Percentiles rank a stretch among this genome's conserved stretches.
Conservation (phyloP, 805 yeast genomes). For the Komagataella pseudopastoris region DNA sequence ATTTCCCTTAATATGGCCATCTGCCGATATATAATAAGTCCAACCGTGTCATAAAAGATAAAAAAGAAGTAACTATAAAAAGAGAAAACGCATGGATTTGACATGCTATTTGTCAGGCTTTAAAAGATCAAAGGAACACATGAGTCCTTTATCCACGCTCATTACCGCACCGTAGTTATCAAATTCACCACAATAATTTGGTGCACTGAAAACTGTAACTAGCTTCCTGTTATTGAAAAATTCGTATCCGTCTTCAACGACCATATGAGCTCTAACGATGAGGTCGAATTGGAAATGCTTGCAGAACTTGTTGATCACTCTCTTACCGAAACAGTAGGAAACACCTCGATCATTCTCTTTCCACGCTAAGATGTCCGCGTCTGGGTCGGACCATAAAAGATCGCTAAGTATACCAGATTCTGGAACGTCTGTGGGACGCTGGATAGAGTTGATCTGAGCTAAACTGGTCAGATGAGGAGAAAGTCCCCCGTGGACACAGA, state of each 20-base stretch:
- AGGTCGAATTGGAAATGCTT: constrained; percentile 57
- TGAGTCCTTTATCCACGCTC: constrained; percentile 54
- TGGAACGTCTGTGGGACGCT: constrained; percentile 76
- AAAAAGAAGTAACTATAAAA: neutral
- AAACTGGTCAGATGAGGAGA: constrained; percentile 57
- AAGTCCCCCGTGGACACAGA: constrained; percentile 58
- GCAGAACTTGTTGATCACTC: constrained; percentile 59
- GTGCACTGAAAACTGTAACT: constrained; percentile 73
- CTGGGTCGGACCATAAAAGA: constrained; percentile 77
- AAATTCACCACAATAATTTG: constrained; percentile 75
- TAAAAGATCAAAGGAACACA: constrained; percentile 59
- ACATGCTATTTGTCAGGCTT: constrained; percentile 26
- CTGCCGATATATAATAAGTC: neutral
- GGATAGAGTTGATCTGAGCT: constrained; percentile 56
- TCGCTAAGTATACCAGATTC: constrained; percentile 70
- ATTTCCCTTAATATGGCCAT: neutral
- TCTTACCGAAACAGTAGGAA: constrained; percentile 62
- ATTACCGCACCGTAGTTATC: constrained; percentile 72
- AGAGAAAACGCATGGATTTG: neutral
- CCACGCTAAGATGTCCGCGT: constrained; percentile 46
- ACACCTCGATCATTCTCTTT: constrained; percentile 77
- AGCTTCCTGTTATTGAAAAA: constrained; percentile 62
- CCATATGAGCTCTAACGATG: constrained; percentile 80
- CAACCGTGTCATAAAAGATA: neutral
- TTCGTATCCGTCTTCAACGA: constrained; percentile 81